Evolutionary conservation across 1,284 basidiomycete species (phyloP).

Genomic region (Tranzscheliella williamsii): DNA sequence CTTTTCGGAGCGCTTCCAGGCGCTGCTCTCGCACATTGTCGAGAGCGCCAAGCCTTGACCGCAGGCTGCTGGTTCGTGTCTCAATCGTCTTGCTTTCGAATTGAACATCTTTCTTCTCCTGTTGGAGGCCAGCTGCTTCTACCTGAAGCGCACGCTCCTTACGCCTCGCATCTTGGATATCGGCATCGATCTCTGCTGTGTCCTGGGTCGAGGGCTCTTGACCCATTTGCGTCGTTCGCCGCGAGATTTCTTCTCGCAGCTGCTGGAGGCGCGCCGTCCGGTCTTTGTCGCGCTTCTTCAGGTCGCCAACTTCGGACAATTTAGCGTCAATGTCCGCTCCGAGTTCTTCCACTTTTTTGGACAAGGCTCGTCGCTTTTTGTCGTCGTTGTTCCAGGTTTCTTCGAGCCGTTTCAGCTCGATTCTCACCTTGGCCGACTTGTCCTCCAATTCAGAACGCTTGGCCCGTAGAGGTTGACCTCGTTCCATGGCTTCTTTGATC

Average conservation of each 20-base stretch:
- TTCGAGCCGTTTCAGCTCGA: slow-evolving; percentile 24
- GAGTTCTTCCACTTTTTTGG: slow-evolving; percentile 16
- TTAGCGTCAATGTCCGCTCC: slow-evolving; percentile 28
- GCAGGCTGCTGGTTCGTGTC: slow-evolving; percentile 7
- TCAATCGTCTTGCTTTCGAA: slow-evolving; percentile 21
- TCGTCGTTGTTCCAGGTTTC: slow-evolving; percentile 14
- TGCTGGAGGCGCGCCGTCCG: slow-evolving; percentile 26
- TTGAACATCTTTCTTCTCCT: slow-evolving; percentile 25
- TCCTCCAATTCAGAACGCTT: slow-evolving; percentile 32
- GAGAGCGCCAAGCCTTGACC: slow-evolving; percentile 33
- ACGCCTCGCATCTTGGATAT: slow-evolving; percentile 7
- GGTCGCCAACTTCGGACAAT: slow-evolving; percentile 22
- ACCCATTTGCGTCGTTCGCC: slow-evolving; percentile 19
- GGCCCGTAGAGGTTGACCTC: slow-evolving; percentile 8
- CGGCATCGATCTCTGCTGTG: slow-evolving; percentile 28
- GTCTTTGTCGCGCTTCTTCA: slow-evolving; percentile 27
- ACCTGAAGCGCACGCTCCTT: slow-evolving; percentile 17
- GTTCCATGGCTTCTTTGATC: slow-evolving; percentile 16
- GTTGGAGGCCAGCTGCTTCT: slow-evolving; percentile 24
- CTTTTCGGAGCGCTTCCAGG: slow-evolving; percentile 55
- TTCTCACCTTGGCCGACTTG: slow-evolving; percentile 19
- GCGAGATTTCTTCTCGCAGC: slow-evolving; percentile 29
- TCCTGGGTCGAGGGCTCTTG: slow-evolving; percentile 23
- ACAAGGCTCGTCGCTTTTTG: slow-evolving; percentile 14
- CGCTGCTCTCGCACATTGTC: slow-evolving; percentile 46